Evolutionary conservation across 768 basidiomycete genomes (phyloP), one percentile per base, ranked within the genome.

Genomic region (Auriscalpium orientale): DNA sequence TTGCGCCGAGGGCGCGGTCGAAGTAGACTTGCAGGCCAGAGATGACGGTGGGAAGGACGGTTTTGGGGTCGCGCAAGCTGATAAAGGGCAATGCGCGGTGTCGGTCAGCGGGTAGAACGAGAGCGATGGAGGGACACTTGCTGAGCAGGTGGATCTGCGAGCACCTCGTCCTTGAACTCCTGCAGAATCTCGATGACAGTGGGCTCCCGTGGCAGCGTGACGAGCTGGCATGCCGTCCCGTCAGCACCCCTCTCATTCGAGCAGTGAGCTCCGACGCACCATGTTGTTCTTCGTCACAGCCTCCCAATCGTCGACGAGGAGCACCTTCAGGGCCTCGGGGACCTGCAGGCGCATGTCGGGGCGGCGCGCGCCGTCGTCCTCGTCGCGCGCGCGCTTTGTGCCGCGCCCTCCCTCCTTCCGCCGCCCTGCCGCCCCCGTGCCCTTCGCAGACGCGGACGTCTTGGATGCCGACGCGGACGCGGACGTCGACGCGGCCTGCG

Each of bases 301-400:
- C 71, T 98, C 95, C 97, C 97, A 99, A 63, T 98, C 97, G 65
- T 98, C 94, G 2, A 98, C 94, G 38, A 99, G 77, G 48, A 88
- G 78, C 34, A 84, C 79, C 69, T 97, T 98, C 59, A 98, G 78
- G n/a, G 80, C 69, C 64, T 98, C 97, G 0, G 95, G 97, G 5
- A 97, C 85, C 56, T 76, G 81, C 50, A 99, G 76, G 72, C 91
- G 92, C 79, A 98, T 85, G 65, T 98, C 95, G 1, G 91, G 87
- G 61, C 88, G 84, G 68, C 83, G 84, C 66, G 75, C 75, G 58
- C 75, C 80, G 28, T 95, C 94, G 52, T 91, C 90, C 80, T 89
- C 87, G 62, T 95, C 87, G 67, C 91, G 70, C 9, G 80, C 79
- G 58, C 87, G 74, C 67, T 89, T 89, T 18, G 83, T 83, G 13